Base-by-base conservation (phyloP, 768 basidiomycete species). In the Russula sp. region DNA sequence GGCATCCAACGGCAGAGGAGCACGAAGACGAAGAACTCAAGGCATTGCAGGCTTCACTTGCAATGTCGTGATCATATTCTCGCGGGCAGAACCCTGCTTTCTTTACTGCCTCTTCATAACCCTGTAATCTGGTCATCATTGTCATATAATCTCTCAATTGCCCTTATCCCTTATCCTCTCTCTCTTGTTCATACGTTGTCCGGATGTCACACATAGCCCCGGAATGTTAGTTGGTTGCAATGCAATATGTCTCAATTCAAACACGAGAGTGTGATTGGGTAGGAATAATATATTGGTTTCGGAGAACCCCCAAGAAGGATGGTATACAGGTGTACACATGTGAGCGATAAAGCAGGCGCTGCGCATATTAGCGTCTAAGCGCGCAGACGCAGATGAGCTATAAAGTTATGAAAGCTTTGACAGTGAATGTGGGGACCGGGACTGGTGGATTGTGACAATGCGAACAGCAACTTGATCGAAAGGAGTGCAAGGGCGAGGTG, bases 11-110 rank as follows among this genome's bases (percentile, higher is more conserved):
- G 59, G 84, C 82, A 67, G 93, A 94, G 73, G 92, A 92, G 75
- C 93, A 96, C 79, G 96, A 98, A 75, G 95, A 92, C 68, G 86
- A 83, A 50, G 87, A 96, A 76, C 84, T 98, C 73, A 84, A 82
- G 75, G 87, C 91, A 74, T 79, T 98, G 69, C 95, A 97, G 78
- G 94, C 92, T 24, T 84, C 83, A 48, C 77, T 95, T 72, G 87
- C 92, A 24, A 91, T 96, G 89, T 93, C 65, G 67, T 65, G 30
- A 55, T 36, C 44, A 8, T 7, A 51, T 18, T 30, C 16, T 34
- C 24, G 28, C 18, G 14, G 51, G 16, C 28, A 48, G 28, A 50
- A 49, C 30, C 20, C 24, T 44, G 34, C 34, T 55, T 50, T 46
- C 22, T 60, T 46, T 42, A 30, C 7, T 32, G 32, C 54, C 34